Percentiles rank a stretch among this genome's conserved stretches.
Conservation (phyloP, 202 grass and related monocot species). For the Setaria italica region DNA sequence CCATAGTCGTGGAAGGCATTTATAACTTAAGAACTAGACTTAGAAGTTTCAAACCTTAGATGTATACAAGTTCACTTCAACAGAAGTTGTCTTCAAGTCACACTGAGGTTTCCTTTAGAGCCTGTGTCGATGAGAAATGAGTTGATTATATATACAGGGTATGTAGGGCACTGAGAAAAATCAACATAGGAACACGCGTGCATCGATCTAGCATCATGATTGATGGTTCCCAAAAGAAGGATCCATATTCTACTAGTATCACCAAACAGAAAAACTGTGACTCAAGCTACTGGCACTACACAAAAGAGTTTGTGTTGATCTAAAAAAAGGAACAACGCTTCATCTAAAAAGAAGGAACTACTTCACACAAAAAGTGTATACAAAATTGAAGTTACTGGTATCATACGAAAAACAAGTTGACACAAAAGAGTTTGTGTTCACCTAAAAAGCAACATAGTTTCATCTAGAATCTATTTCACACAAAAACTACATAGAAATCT, state of each 20-base stretch:
- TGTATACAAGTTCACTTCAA: background rate
- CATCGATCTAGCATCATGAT: background rate
- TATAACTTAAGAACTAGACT: constrained; percentile 44
- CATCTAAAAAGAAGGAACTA: no score
- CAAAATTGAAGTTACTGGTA: no score
- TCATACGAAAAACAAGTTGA: background rate
- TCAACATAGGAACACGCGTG: background rate
- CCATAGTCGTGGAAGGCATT: constrained; percentile 52
- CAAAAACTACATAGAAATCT: background rate
- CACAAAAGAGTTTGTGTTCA: background rate
- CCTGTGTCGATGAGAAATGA: constrained; percentile 36
- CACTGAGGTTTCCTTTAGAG: background rate
- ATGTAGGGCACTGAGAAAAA: background rate
- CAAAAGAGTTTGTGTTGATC: no score
- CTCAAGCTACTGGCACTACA: no score
- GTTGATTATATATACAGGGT: background rate
- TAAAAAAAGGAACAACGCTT: no score
- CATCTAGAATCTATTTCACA: background rate
- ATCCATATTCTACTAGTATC: background rate
- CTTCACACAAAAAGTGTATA: no score
- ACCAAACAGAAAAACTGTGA: no score
- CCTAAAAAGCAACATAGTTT: background rate
- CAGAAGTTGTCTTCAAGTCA: background rate
- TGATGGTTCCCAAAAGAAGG: background rate
- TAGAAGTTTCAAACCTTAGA: constrained; percentile 12